Conservation (phyloP, 805 yeast genomes). For the Scheffersomyces ergatensis region DNA sequence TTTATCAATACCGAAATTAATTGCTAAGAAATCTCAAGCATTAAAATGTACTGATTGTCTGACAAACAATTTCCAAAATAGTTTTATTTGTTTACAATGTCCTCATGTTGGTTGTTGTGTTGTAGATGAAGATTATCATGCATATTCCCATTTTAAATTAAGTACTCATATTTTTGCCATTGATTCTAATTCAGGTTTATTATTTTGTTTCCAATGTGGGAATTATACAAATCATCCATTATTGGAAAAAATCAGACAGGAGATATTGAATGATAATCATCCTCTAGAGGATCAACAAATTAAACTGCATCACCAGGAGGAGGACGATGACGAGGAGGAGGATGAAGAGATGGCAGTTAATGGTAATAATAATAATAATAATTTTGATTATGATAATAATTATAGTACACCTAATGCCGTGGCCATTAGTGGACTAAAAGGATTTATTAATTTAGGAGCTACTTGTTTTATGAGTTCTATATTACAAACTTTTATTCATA, state of each 20-base stretch:
- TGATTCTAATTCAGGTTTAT: slow-evolving; percentile 62
- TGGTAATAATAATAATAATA: slow-evolving; percentile 2
- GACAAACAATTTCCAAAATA: slow-evolving; percentile 38
- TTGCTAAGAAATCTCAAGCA: slow-evolving; percentile 41
- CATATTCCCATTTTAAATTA: slow-evolving; percentile 27
- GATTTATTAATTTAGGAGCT: slow-evolving; percentile 92
- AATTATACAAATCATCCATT: slow-evolving; percentile 64
- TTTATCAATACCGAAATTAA: slow-evolving; percentile 35
- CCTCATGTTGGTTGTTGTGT: slow-evolving; percentile 69
- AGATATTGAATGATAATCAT: slow-evolving; percentile 10
- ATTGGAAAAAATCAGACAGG: slow-evolving; percentile 50
- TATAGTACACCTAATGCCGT: slow-evolving; percentile 41
- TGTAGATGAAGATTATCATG: slow-evolving; percentile 21
- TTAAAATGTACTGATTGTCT: slow-evolving; percentile 53
- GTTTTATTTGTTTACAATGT: slow-evolving; percentile 70
- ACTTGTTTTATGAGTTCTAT: slow-evolving; percentile 96
- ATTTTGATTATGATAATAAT: not conserved
- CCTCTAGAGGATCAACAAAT: no score
- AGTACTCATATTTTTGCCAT: slow-evolving; percentile 45
- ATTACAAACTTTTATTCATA: slow-evolving; percentile 86
- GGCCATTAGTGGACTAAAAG: slow-evolving; percentile 78
- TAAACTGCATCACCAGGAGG: not conserved
- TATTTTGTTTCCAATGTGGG: slow-evolving; percentile 79
- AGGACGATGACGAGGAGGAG: not conserved
- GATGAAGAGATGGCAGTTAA: slow-evolving; percentile 5